Conservation (phyloP, 2,329 filamentous ascomycete genomes). For the Ascochyta clinopodiicola region DNA sequence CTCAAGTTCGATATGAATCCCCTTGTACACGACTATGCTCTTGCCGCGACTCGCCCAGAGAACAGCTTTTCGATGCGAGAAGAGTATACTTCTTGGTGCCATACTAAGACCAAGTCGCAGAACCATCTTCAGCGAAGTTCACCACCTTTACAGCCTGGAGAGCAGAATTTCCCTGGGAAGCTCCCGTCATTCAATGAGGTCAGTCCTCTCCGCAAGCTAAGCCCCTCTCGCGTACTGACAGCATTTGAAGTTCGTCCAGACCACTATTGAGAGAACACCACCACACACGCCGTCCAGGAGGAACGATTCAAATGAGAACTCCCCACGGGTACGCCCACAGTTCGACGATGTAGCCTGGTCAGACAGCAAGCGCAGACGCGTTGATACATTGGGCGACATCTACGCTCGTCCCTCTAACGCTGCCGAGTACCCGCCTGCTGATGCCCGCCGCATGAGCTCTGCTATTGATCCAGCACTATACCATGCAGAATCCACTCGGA, state of each 20-base stretch:
- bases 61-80: neutral
- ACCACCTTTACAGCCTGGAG: constrained; percentile 44
- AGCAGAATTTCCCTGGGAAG: constrained; percentile 32
- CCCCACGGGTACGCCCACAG: constrained; percentile 32
- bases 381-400: constrained; percentile 35
- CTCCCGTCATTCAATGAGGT: constrained; percentile 45
- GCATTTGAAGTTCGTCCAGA: constrained; percentile 30
- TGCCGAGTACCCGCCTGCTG: constrained; percentile 24
- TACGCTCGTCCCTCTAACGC: constrained; percentile 24
- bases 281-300: constrained; percentile 42
- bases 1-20: neutral
- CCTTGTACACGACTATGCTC: neutral
- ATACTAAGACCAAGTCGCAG: constrained; percentile 26
- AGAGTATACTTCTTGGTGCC: neutral
- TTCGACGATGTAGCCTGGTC: constrained; percentile 42
- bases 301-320: constrained; percentile 36
- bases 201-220: neutral
- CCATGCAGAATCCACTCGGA: constrained; percentile 3
- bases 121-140: constrained; percentile 37
- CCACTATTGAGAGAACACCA: constrained; percentile 40
- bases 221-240: constrained; percentile 12
- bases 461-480: constrained; percentile 34
- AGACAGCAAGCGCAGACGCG: constrained; percentile 36
- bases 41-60: neutral
- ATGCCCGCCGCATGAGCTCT: constrained; percentile 27